Evolutionary conservation across 306 rosid genomes (phyloP).

Genomic region (Rubus idaeus): DNA sequence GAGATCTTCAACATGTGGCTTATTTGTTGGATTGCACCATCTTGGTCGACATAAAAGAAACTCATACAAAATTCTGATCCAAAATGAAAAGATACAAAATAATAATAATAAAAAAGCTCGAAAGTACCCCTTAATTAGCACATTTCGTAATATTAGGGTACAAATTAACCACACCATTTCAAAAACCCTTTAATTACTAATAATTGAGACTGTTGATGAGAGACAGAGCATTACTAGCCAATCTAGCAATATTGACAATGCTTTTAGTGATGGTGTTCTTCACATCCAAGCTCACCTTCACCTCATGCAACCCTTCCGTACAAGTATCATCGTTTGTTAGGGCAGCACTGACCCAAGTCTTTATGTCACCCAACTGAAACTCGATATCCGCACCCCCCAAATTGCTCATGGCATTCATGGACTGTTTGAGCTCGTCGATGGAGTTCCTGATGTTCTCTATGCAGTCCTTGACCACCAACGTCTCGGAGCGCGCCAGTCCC

Average conservation of each 20-base stretch:
- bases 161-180: background rate
- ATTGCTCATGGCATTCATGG: background rate
- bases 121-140: background rate
- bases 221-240: constrained; percentile 32
- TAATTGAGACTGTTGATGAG: background rate
- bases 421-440: constrained; percentile 22
- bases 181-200: background rate
- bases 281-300: constrained; percentile 2
- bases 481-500: constrained; percentile 13
- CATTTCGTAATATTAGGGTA: too few species aligned
- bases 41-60: background rate
- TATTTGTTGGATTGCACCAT: background rate
- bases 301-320: constrained; percentile 31
- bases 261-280: constrained; percentile 5
- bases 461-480: constrained; percentile 45
- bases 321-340: constrained; percentile 41
- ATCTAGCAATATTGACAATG: constrained; percentile 1
- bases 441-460: constrained; percentile 20
- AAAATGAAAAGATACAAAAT: background rate
- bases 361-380: constrained; percentile 18
- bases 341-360: constrained; percentile 46
- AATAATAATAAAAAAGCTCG: too few species aligned
- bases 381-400: constrained; percentile 6
- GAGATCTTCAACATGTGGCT: background rate
- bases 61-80: background rate